These are phyloP conservation scores for Symbiotaphrina buchneri DNA, from an alignment of 495 filamentous ascomycete species.

Conservation along the genomic window DNA sequence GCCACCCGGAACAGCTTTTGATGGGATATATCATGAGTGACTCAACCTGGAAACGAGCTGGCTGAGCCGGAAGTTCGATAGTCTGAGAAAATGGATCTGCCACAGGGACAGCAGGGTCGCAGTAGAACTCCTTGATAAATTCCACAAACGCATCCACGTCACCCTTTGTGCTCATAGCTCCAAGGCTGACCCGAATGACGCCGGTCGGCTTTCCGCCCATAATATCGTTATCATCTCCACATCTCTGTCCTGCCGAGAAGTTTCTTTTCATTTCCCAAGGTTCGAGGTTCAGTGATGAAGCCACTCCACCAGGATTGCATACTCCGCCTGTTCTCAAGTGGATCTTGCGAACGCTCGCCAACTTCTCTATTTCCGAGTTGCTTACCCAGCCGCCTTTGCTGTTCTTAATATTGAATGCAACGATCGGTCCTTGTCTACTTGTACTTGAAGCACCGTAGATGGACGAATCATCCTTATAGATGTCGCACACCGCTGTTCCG, in stretches of 20 bases:
- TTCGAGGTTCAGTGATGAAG: slow-evolving; percentile 17
- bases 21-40: slow-evolving; percentile 39
- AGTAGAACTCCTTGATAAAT: slow-evolving; percentile 31
- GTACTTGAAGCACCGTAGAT: slow-evolving; percentile 29
- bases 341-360: slow-evolving; percentile 36
- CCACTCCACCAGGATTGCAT: slow-evolving; percentile 34
- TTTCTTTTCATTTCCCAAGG: slow-evolving; percentile 38
- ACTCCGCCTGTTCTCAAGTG: slow-evolving; percentile 48
- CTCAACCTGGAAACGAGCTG: slow-evolving; percentile 14
- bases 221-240: slow-evolving; percentile 26
- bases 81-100: neutral
- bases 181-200: slow-evolving; percentile 42
- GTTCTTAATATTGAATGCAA: slow-evolving; percentile 44
- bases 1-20: slow-evolving; percentile 66
- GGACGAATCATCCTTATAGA: slow-evolving; percentile 31
- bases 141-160: slow-evolving; percentile 35
- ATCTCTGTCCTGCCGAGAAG: slow-evolving; percentile 40
- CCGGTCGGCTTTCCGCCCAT: slow-evolving; percentile 34
- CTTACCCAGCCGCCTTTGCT: slow-evolving; percentile 29
- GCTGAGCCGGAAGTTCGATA: too few relatives aligned
- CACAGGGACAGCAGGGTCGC: slow-evolving; percentile 6
- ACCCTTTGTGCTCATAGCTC: slow-evolving; percentile 41
- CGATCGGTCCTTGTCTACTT: slow-evolving; percentile 38
- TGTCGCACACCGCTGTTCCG: slow-evolving; percentile 26
- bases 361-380: slow-evolving; percentile 35